phyloP scores from a whole-genome alignment of 2,329 filamentous ascomycete species.

The Pseudogymnoascus sp. region DNA sequence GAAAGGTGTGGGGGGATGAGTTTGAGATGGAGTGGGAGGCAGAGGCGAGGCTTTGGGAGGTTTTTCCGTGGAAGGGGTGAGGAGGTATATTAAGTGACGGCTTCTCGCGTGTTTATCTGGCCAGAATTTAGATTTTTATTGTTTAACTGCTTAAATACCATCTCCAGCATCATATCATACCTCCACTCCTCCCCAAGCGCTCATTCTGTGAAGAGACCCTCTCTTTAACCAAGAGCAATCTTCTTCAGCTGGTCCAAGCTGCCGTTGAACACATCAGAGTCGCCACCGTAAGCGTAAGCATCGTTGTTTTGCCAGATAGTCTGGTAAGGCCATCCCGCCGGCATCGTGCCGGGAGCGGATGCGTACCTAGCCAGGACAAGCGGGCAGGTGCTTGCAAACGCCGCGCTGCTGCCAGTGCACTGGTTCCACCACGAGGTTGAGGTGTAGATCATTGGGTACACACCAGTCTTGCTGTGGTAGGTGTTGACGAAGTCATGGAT shows the following conservation, averaged over 20 bases:
- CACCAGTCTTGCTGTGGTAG: constrained; percentile 38
- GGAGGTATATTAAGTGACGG: too few relatives aligned
- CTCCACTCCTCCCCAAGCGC: neutral
- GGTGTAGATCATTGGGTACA: constrained; percentile 46
- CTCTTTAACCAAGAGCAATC: constrained; percentile 23
- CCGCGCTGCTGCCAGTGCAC: constrained; percentile 43
- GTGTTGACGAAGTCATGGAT: constrained; percentile 44
- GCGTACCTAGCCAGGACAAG: constrained; percentile 41
- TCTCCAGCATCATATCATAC: neutral
- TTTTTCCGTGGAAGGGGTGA: too few relatives aligned
- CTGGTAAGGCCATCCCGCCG: constrained; percentile 44
- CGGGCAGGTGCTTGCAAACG: constrained; percentile 39
- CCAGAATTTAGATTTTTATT: neutral
- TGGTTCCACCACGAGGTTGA: constrained; percentile 44
- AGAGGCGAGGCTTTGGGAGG: neutral
- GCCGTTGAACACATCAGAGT: constrained; percentile 46
- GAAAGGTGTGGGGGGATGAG: neutral
- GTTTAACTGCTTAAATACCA: neutral
- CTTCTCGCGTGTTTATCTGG: too few relatives aligned
- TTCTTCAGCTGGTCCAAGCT: constrained; percentile 29
- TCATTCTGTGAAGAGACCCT: neutral
- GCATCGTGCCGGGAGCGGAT: constrained; percentile 36
- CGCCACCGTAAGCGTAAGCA: constrained; percentile 42
- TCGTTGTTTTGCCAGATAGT: constrained; percentile 49
- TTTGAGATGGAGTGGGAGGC: neutral